Evolutionary conservation across 2,329 filamentous ascomycete genomes (phyloP).

Genomic region (Penicillium rolfsii): DNA sequence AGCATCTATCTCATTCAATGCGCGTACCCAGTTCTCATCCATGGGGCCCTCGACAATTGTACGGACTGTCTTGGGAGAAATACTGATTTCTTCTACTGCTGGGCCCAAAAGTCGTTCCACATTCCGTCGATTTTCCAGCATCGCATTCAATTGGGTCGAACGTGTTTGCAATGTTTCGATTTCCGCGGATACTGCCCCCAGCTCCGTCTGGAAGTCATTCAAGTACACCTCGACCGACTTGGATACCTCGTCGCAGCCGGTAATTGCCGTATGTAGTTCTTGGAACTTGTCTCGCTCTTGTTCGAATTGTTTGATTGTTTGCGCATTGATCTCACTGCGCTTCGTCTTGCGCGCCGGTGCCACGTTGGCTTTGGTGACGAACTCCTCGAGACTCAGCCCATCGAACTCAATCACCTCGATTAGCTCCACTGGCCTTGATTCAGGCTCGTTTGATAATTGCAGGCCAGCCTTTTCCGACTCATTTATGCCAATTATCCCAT

Average conservation of each 20-base stretch:
- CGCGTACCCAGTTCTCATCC: slow-evolving; percentile 85
- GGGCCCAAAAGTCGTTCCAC: slow-evolving; percentile 88
- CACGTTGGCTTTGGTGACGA: slow-evolving; percentile 52
- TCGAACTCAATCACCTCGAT: slow-evolving; percentile 76
- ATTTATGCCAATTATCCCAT: slow-evolving; percentile 57
- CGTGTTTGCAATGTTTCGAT: slow-evolving; percentile 91
- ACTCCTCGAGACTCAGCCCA: slow-evolving; percentile 73
- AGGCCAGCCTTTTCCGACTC: slow-evolving; percentile 20
- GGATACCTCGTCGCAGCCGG: slow-evolving; percentile 87
- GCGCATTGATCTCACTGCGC: slow-evolving; percentile 50
- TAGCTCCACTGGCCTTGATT: slow-evolving; percentile 50
- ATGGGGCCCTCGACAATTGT: slow-evolving; percentile 87
- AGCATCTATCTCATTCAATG: slow-evolving; percentile 80
- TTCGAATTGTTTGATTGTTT: slow-evolving; percentile 76
- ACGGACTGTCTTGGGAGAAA: slow-evolving; percentile 80
- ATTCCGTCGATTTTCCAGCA: slow-evolving; percentile 83
- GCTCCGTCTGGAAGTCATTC: slow-evolving; percentile 88
- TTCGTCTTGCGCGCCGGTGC: slow-evolving; percentile 29
- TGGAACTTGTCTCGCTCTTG: slow-evolving; percentile 83
- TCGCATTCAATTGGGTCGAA: slow-evolving; percentile 78
- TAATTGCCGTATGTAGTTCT: slow-evolving; percentile 85
- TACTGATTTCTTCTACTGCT: slow-evolving; percentile 86
- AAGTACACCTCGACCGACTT: slow-evolving; percentile 92
- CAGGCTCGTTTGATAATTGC: slow-evolving; percentile 15
- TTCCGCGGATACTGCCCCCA: slow-evolving; percentile 88